Conservation (phyloP, 2,329 filamentous ascomycete genomes). For the Fusarium chuoi region DNA sequence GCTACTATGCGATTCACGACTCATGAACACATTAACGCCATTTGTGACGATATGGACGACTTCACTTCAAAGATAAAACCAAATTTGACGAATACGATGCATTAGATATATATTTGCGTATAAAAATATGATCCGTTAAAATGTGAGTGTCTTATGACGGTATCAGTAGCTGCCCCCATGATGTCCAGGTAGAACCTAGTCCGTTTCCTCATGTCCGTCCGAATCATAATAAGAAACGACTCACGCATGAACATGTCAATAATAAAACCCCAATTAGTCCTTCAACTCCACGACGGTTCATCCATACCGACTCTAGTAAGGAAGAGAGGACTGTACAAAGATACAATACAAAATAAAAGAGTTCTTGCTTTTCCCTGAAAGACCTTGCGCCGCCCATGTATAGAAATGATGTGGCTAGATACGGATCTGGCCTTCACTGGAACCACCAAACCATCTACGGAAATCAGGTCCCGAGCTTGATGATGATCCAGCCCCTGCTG, state of each 20-base stretch:
- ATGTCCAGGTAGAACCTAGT: background rate
- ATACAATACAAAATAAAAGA: conserved; percentile 22
- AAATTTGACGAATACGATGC: conserved; percentile 7
- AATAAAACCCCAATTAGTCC: background rate
- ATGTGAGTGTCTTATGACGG: conserved; percentile 6
- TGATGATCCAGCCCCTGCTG: conserved; percentile 42
- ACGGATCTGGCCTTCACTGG: conserved; percentile 49
- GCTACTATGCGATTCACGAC: conserved; percentile 18
- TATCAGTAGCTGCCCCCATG: background rate
- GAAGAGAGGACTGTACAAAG: conserved; percentile 11
- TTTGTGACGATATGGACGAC: conserved; percentile 23
- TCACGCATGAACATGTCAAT: conserved; percentile 11
- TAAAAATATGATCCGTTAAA: conserved; percentile 13
- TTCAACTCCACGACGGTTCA: conserved; percentile 36
- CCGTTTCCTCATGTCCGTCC: background rate
- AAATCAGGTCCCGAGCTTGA: conserved; percentile 53
- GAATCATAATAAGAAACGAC: background rate
- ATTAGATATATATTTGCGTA: conserved; percentile 12
- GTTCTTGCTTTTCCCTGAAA: conserved; percentile 16
- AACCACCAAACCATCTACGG: conserved; percentile 66
- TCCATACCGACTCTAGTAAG: conserved; percentile 14
- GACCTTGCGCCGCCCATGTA: conserved; percentile 12
- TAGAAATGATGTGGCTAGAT: conserved; percentile 27
- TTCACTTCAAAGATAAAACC: conserved; percentile 14
- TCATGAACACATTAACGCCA: conserved; percentile 25